Conservation (phyloP, 345 rosid genomes). For the Linum tenue region DNA sequence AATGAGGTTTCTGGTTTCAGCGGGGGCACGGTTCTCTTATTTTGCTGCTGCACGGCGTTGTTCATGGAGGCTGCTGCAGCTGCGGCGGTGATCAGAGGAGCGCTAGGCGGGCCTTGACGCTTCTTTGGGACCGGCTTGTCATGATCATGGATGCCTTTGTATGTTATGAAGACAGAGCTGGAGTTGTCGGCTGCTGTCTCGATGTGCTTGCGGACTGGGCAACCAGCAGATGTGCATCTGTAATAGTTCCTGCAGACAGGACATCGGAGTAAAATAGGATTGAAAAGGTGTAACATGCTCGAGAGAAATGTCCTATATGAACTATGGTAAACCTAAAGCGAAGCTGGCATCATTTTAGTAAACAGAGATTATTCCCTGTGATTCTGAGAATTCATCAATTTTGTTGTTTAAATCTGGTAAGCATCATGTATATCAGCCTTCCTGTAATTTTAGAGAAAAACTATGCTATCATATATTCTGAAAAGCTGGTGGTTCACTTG, state of each 20-base stretch:
- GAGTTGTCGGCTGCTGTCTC: constrained; percentile 69
- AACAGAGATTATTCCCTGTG: too few species aligned
- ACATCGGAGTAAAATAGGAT: background rate
- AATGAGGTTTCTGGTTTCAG: constrained; percentile 23
- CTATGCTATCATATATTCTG: too few species aligned
- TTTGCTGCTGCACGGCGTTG: constrained; percentile 7
- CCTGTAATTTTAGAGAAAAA: too few species aligned
- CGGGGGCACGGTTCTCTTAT: background rate
- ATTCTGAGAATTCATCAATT: too few species aligned
- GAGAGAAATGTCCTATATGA: too few species aligned
- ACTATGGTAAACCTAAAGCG: too few species aligned
- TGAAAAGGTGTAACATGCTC: too few species aligned
- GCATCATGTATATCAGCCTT: too few species aligned
- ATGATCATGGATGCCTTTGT: constrained; percentile 84
- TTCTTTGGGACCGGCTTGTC: constrained; percentile 93
- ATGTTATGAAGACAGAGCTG: constrained; percentile 57
- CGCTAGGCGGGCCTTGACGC: constrained; percentile 73
- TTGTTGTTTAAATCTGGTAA: too few species aligned
- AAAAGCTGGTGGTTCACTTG: too few species aligned
- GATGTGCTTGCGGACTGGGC: constrained; percentile 80
- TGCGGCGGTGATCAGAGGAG: constrained; percentile 60
- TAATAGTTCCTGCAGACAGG: constrained; percentile 69
- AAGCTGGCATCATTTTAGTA: too few species aligned
- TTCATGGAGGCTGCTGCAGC: constrained; percentile 56
- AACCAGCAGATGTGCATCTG: constrained; percentile 88